Percentiles rank a stretch among this genome's conserved stretches.
Conservation (phyloP, 257 asterid genomes). For the Plectranthus barbatus region DNA sequence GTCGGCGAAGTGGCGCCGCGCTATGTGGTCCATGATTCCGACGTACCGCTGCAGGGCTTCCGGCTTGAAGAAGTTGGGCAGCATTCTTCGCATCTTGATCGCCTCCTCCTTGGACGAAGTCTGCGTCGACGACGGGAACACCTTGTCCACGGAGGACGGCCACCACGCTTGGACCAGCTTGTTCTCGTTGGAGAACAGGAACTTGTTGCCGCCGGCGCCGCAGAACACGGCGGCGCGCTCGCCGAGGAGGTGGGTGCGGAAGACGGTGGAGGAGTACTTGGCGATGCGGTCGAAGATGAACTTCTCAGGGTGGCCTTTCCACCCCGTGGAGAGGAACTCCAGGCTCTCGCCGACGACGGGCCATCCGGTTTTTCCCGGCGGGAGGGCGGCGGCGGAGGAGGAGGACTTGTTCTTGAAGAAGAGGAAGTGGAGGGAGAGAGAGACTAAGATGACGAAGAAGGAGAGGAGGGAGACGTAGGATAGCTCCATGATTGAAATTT, state of each 20-base stretch:
- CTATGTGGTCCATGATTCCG: slow-evolving; percentile 46
- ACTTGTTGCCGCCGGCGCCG: slow-evolving; percentile 45
- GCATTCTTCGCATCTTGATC: too few relatives aligned
- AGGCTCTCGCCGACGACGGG: slow-evolving; percentile 48
- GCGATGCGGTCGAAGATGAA: too few relatives aligned
- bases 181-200: slow-evolving; percentile 57
- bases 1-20: slow-evolving; percentile 32
- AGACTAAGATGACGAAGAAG: slow-evolving; percentile 30
- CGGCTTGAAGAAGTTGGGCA: too few relatives aligned
- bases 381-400: slow-evolving; percentile 24
- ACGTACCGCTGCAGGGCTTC: too few relatives aligned
- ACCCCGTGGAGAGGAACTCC: too few relatives aligned
- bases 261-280: too few relatives aligned
- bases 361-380: slow-evolving; percentile 41
- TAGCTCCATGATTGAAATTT: slow-evolving; percentile 35
- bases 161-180: too few relatives aligned
- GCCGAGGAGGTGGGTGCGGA: slow-evolving; percentile 41
- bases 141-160: slow-evolving; percentile 42
- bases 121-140: slow-evolving; percentile 42
- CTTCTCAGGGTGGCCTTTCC: slow-evolving; percentile 53
- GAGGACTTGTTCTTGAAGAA: slow-evolving; percentile 35
- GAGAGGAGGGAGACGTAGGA: slow-evolving; percentile 43
- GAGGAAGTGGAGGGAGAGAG: slow-evolving; percentile 46
- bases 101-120: too few relatives aligned
- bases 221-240: slow-evolving; percentile 38